A percentile compares a stretch with the other conserved stretches of the same genome.
Evolutionary conservation across 2,329 filamentous ascomycete species (phyloP).

Genomic region (Arthrocladium fulminans): DNA sequence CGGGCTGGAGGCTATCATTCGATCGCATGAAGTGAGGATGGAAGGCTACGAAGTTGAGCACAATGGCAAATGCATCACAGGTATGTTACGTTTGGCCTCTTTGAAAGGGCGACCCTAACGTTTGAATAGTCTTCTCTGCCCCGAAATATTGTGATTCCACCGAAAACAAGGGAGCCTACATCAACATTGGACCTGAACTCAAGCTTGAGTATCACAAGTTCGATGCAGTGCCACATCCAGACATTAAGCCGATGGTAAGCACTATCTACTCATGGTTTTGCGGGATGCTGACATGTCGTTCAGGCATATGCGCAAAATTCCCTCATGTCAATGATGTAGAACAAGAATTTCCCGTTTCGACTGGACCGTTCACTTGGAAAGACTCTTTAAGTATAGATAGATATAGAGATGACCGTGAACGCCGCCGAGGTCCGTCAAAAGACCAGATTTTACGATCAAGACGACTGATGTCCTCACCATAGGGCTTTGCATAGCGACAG

Average conservation of each 20-base stretch:
- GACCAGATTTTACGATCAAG: slow-evolving; percentile 2
- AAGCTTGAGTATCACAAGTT: slow-evolving; percentile 91
- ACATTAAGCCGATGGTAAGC: slow-evolving; percentile 79
- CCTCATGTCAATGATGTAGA: slow-evolving; percentile 29
- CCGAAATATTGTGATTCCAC: slow-evolving; percentile 97
- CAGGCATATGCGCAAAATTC: slow-evolving; percentile 41
- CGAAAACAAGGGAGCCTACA: slow-evolving; percentile 96
- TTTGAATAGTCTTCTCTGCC: slow-evolving; percentile 72
- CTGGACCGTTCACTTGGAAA: background rate
- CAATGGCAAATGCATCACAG: slow-evolving; percentile 87
- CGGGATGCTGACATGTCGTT: slow-evolving; percentile 1
- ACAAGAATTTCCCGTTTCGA: background rate
- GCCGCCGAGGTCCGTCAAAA: background rate
- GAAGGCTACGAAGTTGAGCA: slow-evolving; percentile 99
- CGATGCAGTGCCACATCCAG: slow-evolving; percentile 89
- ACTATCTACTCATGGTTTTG: background rate
- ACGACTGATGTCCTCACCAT: background rate
- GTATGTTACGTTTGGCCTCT: slow-evolving; percentile 40
- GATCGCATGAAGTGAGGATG: slow-evolving; percentile 97
- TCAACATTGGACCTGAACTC: slow-evolving; percentile 87
- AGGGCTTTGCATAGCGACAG: background rate
- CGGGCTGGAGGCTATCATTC: slow-evolving; percentile 85
- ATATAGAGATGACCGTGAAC: background rate
- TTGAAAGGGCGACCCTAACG: slow-evolving; percentile 19
- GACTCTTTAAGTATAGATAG: slow-evolving; percentile 1